A percentile compares a stretch with the other conserved stretches of the same genome.
These are phyloP conservation scores for Phaffia tasmanica DNA, from an alignment of 768 basidiomycete species.

Conservation along the genomic window DNA sequence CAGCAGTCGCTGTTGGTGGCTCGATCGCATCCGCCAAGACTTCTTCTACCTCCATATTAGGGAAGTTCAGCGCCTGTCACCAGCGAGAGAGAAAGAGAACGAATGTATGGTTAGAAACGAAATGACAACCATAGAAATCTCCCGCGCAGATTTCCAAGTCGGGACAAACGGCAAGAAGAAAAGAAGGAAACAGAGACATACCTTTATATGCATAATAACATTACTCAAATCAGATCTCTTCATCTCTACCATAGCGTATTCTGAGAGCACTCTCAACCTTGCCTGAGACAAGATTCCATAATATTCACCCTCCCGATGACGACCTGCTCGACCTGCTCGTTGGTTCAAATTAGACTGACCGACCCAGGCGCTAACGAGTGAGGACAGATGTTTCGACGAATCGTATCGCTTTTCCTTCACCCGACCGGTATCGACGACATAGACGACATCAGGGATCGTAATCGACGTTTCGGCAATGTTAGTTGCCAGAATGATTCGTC, in stretches of 20 bases:
- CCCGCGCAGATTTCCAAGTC: neutral
- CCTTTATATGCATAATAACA: constrained; percentile 90
- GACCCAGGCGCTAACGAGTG: constrained; percentile 81
- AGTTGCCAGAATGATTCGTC: constrained; percentile 81
- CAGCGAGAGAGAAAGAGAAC: neutral
- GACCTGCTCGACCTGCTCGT: constrained; percentile 80
- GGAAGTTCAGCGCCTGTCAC: constrained; percentile 60
- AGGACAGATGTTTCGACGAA: constrained; percentile 74
- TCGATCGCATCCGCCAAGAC: constrained; percentile 77
- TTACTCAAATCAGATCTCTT: constrained; percentile 78
- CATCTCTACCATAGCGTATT: constrained; percentile 91
- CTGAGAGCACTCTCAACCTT: constrained; percentile 52
- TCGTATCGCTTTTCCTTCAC: constrained; percentile 85
- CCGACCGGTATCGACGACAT: constrained; percentile 79
- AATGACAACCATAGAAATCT: neutral
- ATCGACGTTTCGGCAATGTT: constrained; percentile 93
- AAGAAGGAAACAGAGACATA: constrained; percentile 16
- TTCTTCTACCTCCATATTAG: constrained; percentile 71
- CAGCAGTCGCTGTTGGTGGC: constrained; percentile 65
- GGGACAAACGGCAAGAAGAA: neutral
- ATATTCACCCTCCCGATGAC: constrained; percentile 83
- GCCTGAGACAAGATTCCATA: constrained; percentile 64
- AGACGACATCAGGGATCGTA: constrained; percentile 89
- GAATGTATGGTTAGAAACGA: constrained; percentile 20
- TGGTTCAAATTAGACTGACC: constrained; percentile 83